Conservation (phyloP, 139 green algal genomes). For the Chlamydomonas sphaeroides region DNA sequence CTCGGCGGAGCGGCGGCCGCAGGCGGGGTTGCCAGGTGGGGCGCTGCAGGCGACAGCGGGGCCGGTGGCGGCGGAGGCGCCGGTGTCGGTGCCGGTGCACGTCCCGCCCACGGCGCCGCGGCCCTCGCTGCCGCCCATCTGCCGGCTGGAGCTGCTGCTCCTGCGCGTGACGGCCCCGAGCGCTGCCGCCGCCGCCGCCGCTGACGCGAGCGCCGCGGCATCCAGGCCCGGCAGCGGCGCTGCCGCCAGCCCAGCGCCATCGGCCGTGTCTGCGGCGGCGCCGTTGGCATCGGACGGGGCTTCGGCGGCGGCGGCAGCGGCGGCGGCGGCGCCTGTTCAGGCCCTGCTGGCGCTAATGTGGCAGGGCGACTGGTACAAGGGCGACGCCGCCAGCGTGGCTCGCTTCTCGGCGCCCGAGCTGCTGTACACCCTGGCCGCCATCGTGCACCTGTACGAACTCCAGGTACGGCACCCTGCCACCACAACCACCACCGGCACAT, state of each 20-base stretch:
- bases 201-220: too few species aligned
- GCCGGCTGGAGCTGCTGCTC: slow-evolving; percentile 18
- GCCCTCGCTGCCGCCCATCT: slow-evolving; percentile 2
- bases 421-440: not conserved
- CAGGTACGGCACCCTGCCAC: not conserved
- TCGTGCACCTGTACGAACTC: not conserved
- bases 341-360: slow-evolving; percentile 12
- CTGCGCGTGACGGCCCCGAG: too few species aligned
- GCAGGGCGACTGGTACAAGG: slow-evolving; percentile 17
- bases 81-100: not conserved
- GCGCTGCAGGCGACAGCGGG: too few species aligned
- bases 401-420: not conserved
- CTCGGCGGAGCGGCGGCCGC: too few species aligned
- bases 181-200: too few species aligned
- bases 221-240: too few species aligned
- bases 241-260: too few species aligned
- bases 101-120: not conserved
- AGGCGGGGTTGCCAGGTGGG: too few species aligned
- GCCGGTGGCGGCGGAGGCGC: not conserved
- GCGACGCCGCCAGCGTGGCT: slow-evolving; percentile 2
- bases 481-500: too few species aligned
- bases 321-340: not conserved
- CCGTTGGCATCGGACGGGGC: too few species aligned
- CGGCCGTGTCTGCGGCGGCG: too few species aligned
- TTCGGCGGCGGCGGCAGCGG: too few species aligned